Evolutionary conservation across 129 eudicot genomes (phyloP).

Genomic region (Glebionis coronaria): DNA sequence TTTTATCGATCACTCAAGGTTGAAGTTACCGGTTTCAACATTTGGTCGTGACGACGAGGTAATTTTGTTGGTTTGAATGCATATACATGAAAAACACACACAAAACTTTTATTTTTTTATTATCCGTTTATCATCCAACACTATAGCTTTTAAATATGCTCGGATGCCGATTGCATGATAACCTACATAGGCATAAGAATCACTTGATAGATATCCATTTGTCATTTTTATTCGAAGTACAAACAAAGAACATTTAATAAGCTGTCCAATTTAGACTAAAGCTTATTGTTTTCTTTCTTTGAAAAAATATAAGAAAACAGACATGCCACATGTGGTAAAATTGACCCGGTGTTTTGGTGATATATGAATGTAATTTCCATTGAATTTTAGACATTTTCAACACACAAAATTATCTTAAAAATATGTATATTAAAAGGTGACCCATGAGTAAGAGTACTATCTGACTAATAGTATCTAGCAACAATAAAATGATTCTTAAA

Average conservation of each 20-base stretch:
- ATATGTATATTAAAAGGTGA: too few relatives aligned
- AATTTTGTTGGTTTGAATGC: too few relatives aligned
- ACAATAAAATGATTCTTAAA: too few relatives aligned
- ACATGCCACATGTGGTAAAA: neutral
- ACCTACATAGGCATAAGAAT: neutral
- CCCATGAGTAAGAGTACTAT: too few relatives aligned
- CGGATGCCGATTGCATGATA: too few relatives aligned
- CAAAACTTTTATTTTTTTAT: too few relatives aligned
- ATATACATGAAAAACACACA: too few relatives aligned
- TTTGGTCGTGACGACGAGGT: neutral
- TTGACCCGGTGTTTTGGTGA: neutral
- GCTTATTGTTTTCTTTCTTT: neutral
- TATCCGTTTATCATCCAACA: too few relatives aligned
- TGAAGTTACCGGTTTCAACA: constrained; percentile 12
- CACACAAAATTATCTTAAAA: neutral
- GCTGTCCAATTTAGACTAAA: constrained; percentile 2
- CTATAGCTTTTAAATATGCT: too few relatives aligned
- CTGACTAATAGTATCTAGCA: too few relatives aligned
- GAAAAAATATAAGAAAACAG: neutral
- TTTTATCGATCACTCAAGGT: constrained; percentile 4
- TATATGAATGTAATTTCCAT: neutral
- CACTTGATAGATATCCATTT: constrained; percentile 5
- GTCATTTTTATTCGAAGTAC: neutral
- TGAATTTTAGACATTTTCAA: neutral
- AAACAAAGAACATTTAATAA: constrained; percentile 1